These are phyloP conservation scores for Fraxinus floribunda DNA, from an alignment of 305 asterid genomes.

Conservation along the genomic window DNA sequence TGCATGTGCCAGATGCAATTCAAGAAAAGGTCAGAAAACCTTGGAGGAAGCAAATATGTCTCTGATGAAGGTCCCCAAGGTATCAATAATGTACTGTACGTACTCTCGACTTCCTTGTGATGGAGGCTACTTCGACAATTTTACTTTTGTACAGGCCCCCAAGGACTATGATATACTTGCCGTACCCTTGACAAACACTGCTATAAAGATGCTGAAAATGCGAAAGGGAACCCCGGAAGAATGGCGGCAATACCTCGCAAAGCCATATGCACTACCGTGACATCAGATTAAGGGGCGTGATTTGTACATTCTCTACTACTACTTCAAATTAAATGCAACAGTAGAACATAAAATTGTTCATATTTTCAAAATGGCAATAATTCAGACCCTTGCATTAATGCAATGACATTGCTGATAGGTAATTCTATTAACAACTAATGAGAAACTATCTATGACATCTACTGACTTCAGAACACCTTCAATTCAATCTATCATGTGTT, in stretches of 20 bases:
- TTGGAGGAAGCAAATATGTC: constrained; percentile 80
- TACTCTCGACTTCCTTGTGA: neutral
- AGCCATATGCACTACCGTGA: constrained; percentile 50
- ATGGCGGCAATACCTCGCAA: constrained; percentile 77
- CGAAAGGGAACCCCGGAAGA: constrained; percentile 81
- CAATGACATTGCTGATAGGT: neutral
- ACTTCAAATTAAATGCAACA: neutral
- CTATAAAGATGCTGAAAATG: constrained; percentile 60
- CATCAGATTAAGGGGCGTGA: neutral
- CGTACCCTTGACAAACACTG: constrained; percentile 66
- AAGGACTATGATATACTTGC: constrained; percentile 78
- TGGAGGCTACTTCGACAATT: neutral
- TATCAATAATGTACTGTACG: constrained; percentile 11
- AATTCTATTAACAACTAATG: neutral
- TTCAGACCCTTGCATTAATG: neutral
- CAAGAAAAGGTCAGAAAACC: constrained; percentile 81
- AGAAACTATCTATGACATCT: neutral
- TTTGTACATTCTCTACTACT: constrained; percentile 14
- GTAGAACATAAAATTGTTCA: constrained; percentile 4
- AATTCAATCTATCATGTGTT: neutral
- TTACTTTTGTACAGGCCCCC: constrained; percentile 45
- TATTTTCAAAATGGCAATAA: constrained; percentile 9
- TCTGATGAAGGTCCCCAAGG: constrained; percentile 76
- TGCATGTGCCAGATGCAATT: constrained; percentile 81
- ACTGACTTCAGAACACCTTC: neutral